Conservation (phyloP, 208 protist genomes). For the Zelonia costaricensis region DNA sequence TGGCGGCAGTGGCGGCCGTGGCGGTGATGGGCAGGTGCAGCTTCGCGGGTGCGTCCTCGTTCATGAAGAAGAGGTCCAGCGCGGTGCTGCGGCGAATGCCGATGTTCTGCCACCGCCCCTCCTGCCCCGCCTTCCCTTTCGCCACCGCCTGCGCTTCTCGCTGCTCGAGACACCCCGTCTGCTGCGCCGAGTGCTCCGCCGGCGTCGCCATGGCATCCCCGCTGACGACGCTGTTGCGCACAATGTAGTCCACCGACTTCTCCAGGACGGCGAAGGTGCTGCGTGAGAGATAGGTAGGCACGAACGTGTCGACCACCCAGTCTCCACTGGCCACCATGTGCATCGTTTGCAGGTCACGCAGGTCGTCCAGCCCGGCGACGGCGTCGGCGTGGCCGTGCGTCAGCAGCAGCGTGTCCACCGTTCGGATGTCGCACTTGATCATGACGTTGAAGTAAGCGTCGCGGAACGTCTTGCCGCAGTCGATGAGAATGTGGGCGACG, state of each 20-base stretch:
- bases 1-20: slow-evolving; percentile 1
- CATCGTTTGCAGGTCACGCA: slow-evolving; percentile 88
- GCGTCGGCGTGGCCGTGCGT: slow-evolving; percentile 91
- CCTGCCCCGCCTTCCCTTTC: slow-evolving; percentile 17
- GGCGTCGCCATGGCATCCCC: slow-evolving; percentile 18
- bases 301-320: slow-evolving; percentile 69
- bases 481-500: slow-evolving; percentile 73
- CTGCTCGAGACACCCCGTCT: slow-evolving; percentile 14
- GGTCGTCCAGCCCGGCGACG: slow-evolving; percentile 81
- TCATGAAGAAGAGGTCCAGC: slow-evolving; percentile 70
- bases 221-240: slow-evolving; percentile 64
- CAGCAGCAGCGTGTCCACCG: slow-evolving; percentile 80
- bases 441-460: slow-evolving; percentile 89
- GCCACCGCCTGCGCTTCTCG: slow-evolving; percentile 9
- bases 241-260: slow-evolving; percentile 64
- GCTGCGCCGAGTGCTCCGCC: slow-evolving; percentile 28
- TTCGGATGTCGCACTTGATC: slow-evolving; percentile 47
- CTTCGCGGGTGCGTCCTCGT: slow-evolving; percentile 31
- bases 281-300: slow-evolving; percentile 68
- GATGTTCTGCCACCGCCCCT: slow-evolving; percentile 56
- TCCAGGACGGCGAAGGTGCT: slow-evolving; percentile 47
- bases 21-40: slow-evolving; percentile 54
- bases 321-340: slow-evolving; percentile 45
- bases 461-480: slow-evolving; percentile 92
- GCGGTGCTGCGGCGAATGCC: slow-evolving; percentile 83